Percentiles rank a stretch among this genome's conserved stretches.
These are phyloP conservation scores for Sherardia arvensis DNA, from an alignment of 257 asterid species.

Conservation along the genomic window DNA sequence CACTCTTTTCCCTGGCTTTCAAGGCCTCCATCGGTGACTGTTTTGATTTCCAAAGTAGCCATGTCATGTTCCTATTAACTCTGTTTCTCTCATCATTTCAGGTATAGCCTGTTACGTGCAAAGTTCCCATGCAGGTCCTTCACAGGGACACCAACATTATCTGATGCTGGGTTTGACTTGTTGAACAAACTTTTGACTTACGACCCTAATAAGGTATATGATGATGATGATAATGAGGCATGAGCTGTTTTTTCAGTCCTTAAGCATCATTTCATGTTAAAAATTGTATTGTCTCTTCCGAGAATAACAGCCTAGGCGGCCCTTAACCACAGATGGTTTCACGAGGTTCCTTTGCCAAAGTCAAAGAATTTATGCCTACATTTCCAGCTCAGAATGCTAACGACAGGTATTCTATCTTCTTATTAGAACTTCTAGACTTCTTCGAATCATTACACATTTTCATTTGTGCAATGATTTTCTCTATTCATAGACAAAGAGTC, in stretches of 20 bases:
- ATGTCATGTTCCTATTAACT: conserved; percentile 43
- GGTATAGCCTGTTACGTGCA: conserved; percentile 65
- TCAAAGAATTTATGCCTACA: conserved; percentile 82
- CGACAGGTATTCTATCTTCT: conserved; percentile 58
- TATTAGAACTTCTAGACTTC: too few species aligned
- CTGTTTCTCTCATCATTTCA: conserved; percentile 33
- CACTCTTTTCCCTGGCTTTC: conserved; percentile 85
- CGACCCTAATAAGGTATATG: conserved; percentile 70
- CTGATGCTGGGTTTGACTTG: conserved; percentile 84
- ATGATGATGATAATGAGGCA: too few species aligned
- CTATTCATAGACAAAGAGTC: conserved; percentile 49
- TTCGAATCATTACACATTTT: too few species aligned
- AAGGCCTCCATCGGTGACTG: conserved; percentile 44
- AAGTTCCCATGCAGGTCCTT: conserved; percentile 62
- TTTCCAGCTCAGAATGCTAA: conserved; percentile 77
- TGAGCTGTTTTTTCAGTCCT: too few species aligned
- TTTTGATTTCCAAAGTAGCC: conserved; percentile 15
- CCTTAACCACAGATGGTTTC: conserved; percentile 78
- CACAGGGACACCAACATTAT: conserved; percentile 67
- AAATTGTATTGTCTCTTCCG: conserved; percentile 28
- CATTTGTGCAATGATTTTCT: too few species aligned
- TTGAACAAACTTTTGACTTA: conserved; percentile 65
- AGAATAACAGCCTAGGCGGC: conserved; percentile 71
- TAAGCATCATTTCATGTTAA: too few species aligned
- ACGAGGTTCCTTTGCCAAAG: conserved; percentile 75